Base-by-base conservation (phyloP, 2,329 filamentous ascomycete genomes). In the Calonectria pauciramosa region DNA sequence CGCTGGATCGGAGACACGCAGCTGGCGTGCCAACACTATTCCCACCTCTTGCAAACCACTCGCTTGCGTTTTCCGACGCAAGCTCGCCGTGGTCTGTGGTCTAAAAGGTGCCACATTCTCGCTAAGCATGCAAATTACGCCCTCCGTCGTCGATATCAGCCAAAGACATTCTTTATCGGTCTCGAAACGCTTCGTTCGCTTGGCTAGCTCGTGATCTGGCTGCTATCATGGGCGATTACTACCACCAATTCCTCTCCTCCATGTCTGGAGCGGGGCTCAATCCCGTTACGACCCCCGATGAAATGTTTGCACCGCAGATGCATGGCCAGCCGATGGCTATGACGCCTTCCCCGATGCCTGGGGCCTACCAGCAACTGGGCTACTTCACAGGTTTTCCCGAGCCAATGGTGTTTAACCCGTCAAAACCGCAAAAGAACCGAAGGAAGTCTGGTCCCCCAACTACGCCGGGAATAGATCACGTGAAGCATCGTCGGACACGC, bases 401-500 rank as follows among this genome's bases (percentile, higher is more conserved):
- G 44, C 87, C 88, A 8, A 85, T 87, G 52, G 84, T 88, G 82
- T 87, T 89, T 74, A 87, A 86, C 73, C 81, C 87, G 2, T 83
- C 88, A 20, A 90, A 90, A 79, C 77, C 87, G 14, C 86, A 88
- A 65, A 87, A 89, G 79, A 86, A 84, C 75, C 86, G 90, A 66
- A 87, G 89, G 71, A 91, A 91, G 77, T 90, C 89, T 23, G 79
- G 76, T 11, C 75, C 79, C 36, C 81, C 78, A 1, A 83, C 87
- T 2, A 89, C 88, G 4, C 76, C 87, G 63, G 94, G 81, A 28
- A 54, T 78, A 47, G 84, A 97, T 75, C 93, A 94, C 82, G 94
- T 97, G 79, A 99, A 99, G 85, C 96, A 99, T 84, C 94, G 96
- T 75, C 92, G 97, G 79, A 99, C 97, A 54, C 91, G 97, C 80